Evolutionary conservation across 495 filamentous ascomycete species (phyloP).

Genomic region (Aspergillus cavernicola): DNA sequence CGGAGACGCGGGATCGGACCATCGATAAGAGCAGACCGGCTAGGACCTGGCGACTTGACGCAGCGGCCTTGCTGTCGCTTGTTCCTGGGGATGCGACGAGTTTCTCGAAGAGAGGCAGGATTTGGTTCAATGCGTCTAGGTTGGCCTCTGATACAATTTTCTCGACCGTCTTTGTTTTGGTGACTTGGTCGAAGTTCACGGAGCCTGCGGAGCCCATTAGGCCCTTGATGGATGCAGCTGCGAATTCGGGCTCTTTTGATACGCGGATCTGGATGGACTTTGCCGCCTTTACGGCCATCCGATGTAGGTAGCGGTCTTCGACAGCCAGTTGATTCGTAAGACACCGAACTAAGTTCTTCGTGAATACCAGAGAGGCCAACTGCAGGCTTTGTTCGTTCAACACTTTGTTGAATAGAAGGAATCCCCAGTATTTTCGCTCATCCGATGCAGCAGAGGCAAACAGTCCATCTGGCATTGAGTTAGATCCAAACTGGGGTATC

Average conservation of each 20-base stretch:
- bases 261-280: slow-evolving; percentile 65
- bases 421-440: slow-evolving; percentile 86
- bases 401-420: slow-evolving; percentile 75
- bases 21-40: slow-evolving; percentile 45
- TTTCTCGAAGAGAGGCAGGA: slow-evolving; percentile 39
- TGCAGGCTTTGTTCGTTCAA: slow-evolving; percentile 49
- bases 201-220: slow-evolving; percentile 66
- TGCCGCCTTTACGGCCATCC: slow-evolving; percentile 67
- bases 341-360: slow-evolving; percentile 75
- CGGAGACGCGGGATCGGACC: slow-evolving; percentile 38
- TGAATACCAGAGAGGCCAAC: slow-evolving; percentile 60
- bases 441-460: slow-evolving; percentile 77
- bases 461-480: slow-evolving; percentile 60
- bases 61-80: slow-evolving; percentile 41
- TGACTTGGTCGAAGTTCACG: slow-evolving; percentile 79
- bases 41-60: slow-evolving; percentile 44
- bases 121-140: slow-evolving; percentile 38
- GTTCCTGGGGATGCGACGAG: slow-evolving; percentile 38
- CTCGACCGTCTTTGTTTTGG: slow-evolving; percentile 85
- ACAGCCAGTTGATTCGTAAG: slow-evolving; percentile 83
- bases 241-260: slow-evolving; percentile 56
- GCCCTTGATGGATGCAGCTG: slow-evolving; percentile 56
- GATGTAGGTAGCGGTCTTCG: slow-evolving; percentile 80
- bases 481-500: slow-evolving; percentile 2
- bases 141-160: slow-evolving; percentile 64